A percentile compares a stretch with the other conserved stretches of the same genome.
Evolutionary conservation across 495 filamentous ascomycete genomes (phyloP).

Genomic region (Thermothielavioides terrestris): DNA sequence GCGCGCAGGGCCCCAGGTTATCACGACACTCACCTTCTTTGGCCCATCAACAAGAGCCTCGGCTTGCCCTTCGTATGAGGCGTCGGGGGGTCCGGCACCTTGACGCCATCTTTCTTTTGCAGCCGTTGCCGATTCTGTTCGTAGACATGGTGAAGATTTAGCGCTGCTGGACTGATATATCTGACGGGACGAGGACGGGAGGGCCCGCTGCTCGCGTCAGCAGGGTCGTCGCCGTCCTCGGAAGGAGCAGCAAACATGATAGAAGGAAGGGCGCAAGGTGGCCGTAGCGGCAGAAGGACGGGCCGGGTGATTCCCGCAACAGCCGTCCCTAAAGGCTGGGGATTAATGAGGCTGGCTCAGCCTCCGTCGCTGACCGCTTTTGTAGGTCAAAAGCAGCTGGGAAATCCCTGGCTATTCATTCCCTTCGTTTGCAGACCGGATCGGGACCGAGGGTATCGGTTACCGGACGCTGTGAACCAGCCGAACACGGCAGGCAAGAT

Average conservation of each 20-base stretch:
- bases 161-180: constrained; percentile 39
- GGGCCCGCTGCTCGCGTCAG: constrained; percentile 17
- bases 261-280: background rate
- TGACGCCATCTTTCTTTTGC: constrained; percentile 34
- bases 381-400: background rate
- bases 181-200: constrained; percentile 15
- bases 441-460: constrained; percentile 7
- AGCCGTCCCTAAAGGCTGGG: background rate
- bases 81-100: constrained; percentile 32
- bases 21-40: constrained; percentile 61
- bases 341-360: background rate
- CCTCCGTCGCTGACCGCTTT: constrained; percentile 1
- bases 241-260: constrained; percentile 28
- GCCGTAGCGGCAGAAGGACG: background rate
- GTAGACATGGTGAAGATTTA: constrained; percentile 48
- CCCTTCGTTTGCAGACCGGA: constrained; percentile 10
- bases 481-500: constrained; percentile 9
- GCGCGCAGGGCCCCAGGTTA: background rate
- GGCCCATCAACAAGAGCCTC: constrained; percentile 86
- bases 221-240: constrained; percentile 5
- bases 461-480: background rate
- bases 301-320: background rate
- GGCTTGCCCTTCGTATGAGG: constrained; percentile 57
- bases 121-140: constrained; percentile 47
- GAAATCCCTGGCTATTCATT: background rate